Conservation (phyloP, 1,284 basidiomycete species). For the Ceratobasidium papillatum region DNA sequence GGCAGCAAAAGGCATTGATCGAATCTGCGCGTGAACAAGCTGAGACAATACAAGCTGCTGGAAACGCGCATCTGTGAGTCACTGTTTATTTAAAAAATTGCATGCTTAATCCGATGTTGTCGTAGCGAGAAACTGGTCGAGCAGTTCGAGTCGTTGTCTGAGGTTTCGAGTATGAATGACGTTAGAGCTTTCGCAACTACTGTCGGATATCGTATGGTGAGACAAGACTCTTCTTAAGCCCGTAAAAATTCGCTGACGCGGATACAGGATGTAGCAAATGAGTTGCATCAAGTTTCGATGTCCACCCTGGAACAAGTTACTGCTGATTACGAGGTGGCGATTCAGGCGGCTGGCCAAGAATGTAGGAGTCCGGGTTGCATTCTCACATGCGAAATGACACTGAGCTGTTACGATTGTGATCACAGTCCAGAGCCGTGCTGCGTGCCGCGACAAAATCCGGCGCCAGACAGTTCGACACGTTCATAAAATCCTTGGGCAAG, state of each 20-base stretch:
- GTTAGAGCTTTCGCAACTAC: background rate
- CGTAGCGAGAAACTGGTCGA: constrained; percentile 2
- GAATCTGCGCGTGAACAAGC: constrained; percentile 20
- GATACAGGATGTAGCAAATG: background rate
- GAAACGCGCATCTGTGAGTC: constrained; percentile 19
- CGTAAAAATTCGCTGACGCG: too few relatives aligned
- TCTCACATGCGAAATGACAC: background rate
- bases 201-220: constrained; percentile 19
- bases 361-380: background rate
- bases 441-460: constrained; percentile 28
- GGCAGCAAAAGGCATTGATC: constrained; percentile 21
- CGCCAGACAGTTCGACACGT: constrained; percentile 15
- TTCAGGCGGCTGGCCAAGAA: constrained; percentile 19
- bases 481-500: constrained; percentile 4
- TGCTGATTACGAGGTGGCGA: constrained; percentile 8
- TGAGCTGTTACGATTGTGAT: background rate
- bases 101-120: background rate
- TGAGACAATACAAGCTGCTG: constrained; percentile 15
- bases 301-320: constrained; percentile 14
- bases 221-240: too few relatives aligned
- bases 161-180: constrained; percentile 8
- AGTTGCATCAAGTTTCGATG: background rate
- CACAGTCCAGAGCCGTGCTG: constrained; percentile 15
- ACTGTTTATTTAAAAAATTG: background rate
- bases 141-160: background rate